Evolutionary conservation across 768 basidiomycete species (phyloP).

Genomic region (Boletus pseudopeckii): DNA sequence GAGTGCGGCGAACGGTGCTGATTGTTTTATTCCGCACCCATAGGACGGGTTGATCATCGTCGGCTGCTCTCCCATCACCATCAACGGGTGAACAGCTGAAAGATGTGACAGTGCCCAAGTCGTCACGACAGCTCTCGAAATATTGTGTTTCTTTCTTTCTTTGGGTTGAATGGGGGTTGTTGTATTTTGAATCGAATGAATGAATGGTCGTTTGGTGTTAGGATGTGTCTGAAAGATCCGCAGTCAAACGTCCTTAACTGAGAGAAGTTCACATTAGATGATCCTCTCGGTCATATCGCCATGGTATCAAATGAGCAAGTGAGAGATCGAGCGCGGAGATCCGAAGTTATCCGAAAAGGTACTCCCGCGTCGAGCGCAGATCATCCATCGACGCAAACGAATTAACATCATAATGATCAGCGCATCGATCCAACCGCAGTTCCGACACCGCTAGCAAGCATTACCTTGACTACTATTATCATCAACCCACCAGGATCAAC

Average conservation of each 20-base stretch:
- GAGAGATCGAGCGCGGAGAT: not conserved
- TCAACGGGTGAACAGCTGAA: not conserved
- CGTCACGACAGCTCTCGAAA: not conserved
- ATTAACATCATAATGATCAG: not conserved
- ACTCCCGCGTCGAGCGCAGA: not conserved
- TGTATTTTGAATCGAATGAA: not conserved
- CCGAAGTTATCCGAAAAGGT: not conserved
- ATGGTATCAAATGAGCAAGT: not conserved
- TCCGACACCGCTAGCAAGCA: not conserved
- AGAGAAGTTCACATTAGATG: not conserved
- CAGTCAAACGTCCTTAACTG: not conserved
- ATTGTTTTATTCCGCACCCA: not conserved
- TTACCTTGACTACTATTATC: not conserved
- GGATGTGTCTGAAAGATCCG: not conserved
- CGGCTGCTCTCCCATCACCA: slow-evolving; percentile 10
- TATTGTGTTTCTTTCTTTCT: not conserved
- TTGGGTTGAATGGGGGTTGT: not conserved
- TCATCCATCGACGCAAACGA: not conserved
- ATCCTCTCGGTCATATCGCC: not conserved
- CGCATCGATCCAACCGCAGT: not conserved
- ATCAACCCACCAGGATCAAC: not conserved
- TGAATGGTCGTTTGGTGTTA: not conserved
- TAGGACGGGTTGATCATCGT: slow-evolving; percentile 10
- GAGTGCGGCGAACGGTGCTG: not conserved
- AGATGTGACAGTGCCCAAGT: not conserved